These are phyloP conservation scores for Rutstroemia sydowiana DNA, from an alignment of 2,329 filamentous ascomycete species.

Conservation along the genomic window DNA sequence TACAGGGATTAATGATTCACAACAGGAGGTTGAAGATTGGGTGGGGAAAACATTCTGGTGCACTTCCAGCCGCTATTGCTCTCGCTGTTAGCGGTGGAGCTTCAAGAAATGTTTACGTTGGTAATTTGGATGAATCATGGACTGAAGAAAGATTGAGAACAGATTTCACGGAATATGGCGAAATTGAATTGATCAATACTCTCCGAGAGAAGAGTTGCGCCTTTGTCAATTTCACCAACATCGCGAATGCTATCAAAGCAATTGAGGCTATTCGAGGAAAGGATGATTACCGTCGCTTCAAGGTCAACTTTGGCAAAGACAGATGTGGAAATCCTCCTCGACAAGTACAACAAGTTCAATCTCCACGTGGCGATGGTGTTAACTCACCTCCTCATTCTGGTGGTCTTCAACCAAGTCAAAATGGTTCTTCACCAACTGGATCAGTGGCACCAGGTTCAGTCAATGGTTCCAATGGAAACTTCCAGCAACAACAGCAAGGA, in stretches of 20 bases:
- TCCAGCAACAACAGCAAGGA: constrained; percentile 38
- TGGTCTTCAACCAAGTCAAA: constrained; percentile 28
- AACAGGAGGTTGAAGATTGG: constrained; percentile 97
- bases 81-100: constrained; percentile 93
- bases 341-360: constrained; percentile 61
- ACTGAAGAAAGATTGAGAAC: constrained; percentile 91
- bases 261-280: constrained; percentile 92
- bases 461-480: constrained; percentile 29
- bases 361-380: constrained; percentile 56
- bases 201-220: constrained; percentile 98
- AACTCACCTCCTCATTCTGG: constrained; percentile 42
- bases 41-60: constrained; percentile 98
- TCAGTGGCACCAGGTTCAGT: constrained; percentile 43
- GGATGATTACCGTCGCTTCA: constrained; percentile 97
- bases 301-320: constrained; percentile 99
- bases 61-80: constrained; percentile 89
- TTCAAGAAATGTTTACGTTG: constrained; percentile 97
- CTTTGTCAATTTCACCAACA: constrained; percentile 99
- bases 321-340: constrained; percentile 93
- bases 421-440: constrained; percentile 28
- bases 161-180: constrained; percentile 94
- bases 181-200: constrained; percentile 96
- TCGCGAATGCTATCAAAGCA: constrained; percentile 98
- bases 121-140: constrained; percentile 95
- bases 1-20: constrained; percentile 98